These are phyloP conservation scores for Exophiala mesophila DNA, from an alignment of 2,329 filamentous ascomycete species.

Conservation along the genomic window DNA sequence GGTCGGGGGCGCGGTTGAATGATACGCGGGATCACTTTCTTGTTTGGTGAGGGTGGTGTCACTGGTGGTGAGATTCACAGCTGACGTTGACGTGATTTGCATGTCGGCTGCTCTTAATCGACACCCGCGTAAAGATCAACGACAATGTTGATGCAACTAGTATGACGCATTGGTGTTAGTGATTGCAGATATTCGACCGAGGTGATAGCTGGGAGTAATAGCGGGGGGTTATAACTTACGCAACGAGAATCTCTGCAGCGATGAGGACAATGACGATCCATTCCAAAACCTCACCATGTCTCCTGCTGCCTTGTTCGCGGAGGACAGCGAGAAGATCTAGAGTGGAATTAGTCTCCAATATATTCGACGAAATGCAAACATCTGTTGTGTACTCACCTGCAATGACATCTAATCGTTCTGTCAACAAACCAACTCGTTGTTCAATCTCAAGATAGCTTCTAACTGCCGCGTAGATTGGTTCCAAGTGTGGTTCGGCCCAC, in stretches of 20 bases:
- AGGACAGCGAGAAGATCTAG: constrained; percentile 85
- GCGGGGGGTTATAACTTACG: constrained; percentile 37
- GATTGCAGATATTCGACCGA: too few relatives aligned
- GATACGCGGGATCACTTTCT: too few relatives aligned
- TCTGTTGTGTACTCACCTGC: constrained; percentile 25
- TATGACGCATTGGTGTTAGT: too few relatives aligned
- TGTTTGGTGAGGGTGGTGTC: too few relatives aligned
- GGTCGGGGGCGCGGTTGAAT: too few relatives aligned
- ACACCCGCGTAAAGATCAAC: constrained; percentile 80
- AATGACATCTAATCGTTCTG: constrained; percentile 87
- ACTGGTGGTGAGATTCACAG: too few relatives aligned
- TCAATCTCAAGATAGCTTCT: constrained; percentile 97
- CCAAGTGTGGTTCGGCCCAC: constrained; percentile 95
- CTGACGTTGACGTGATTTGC: too few relatives aligned
- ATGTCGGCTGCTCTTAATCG: constrained; percentile 48
- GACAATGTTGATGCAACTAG: constrained; percentile 77
- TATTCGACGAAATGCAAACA: too few relatives aligned
- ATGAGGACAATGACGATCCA: constrained; percentile 97
- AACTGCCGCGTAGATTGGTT: constrained; percentile 93
- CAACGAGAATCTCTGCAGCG: constrained; percentile 89
- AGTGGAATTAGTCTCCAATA: background rate
- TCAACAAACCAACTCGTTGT: constrained; percentile 82
- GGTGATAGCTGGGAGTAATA: too few relatives aligned
- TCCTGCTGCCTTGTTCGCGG: constrained; percentile 92
- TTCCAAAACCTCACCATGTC: constrained; percentile 82